Evolutionary conservation across 768 basidiomycete genomes (phyloP).

Genomic region (Suillus bovinus): DNA sequence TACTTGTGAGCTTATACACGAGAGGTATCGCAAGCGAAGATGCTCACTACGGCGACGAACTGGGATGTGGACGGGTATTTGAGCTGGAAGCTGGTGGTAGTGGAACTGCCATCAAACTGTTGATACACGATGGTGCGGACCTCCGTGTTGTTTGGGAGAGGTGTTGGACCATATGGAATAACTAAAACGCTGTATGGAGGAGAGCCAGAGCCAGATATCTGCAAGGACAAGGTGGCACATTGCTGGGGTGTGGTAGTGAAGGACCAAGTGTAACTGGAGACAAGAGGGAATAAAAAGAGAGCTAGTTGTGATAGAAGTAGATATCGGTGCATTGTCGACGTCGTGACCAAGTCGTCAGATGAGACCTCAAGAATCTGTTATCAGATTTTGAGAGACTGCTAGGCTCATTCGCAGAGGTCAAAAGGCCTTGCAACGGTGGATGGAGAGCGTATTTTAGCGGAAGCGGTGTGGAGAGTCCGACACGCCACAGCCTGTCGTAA

Average conservation of each 20-base stretch:
- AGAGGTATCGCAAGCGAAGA: neutral
- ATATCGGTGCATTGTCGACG: constrained; percentile 13
- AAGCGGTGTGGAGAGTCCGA: constrained; percentile 3
- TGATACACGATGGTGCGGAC: constrained; percentile 59
- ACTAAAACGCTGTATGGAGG: constrained; percentile 71
- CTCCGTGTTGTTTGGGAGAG: constrained; percentile 63
- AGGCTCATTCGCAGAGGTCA: constrained; percentile 14
- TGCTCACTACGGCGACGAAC: constrained; percentile 74
- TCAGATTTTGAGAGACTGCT: neutral
- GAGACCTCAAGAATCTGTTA: constrained; percentile 2
- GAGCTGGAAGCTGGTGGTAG: constrained; percentile 53
- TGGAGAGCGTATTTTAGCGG: neutral
- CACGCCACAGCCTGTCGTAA: constrained; percentile 4
- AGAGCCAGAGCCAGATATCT: constrained; percentile 57
- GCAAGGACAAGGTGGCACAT: constrained; percentile 62
- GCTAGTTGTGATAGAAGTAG: neutral
- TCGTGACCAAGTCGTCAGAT: constrained; percentile 3
- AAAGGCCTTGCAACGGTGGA: neutral
- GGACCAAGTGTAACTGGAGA: constrained; percentile 43
- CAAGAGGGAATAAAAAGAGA: constrained; percentile 25
- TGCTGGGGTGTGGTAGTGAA: constrained; percentile 55
- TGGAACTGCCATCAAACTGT: constrained; percentile 44
- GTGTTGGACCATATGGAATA: constrained; percentile 64
- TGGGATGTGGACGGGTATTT: constrained; percentile 68
- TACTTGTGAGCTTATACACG: neutral